Conservation (phyloP, 371 early-diverging fungal genomes). For the Syncephalis fuscata region DNA sequence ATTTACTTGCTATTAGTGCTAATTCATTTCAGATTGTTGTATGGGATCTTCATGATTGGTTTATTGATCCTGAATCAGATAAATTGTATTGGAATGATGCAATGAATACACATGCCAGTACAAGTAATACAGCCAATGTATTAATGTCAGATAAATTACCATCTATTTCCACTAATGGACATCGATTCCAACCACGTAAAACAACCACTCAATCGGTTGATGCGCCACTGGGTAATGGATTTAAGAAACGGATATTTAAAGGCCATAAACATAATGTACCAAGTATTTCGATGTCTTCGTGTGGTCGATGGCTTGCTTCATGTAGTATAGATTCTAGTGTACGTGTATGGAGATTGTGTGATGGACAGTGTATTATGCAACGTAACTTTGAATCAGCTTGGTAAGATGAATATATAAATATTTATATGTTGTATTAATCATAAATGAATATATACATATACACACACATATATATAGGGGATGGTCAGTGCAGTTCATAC, state of each 20-base stretch:
- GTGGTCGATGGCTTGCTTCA: constrained; percentile 33
- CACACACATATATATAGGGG: constrained; percentile 3
- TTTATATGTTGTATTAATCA: not conserved
- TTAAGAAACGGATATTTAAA: not conserved
- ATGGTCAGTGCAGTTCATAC: constrained; percentile 6
- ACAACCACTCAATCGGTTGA: too few relatives aligned
- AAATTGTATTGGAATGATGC: not conserved
- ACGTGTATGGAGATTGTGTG: constrained; percentile 24
- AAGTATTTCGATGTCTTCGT: constrained; percentile 25
- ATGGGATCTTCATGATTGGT: constrained; percentile 16
- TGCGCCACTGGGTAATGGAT: too few relatives aligned
- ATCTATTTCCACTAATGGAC: too few relatives aligned
- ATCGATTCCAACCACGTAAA: too few relatives aligned
- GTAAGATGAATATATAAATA: not conserved
- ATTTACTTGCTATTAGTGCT: constrained; percentile 36
- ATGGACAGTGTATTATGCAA: constrained; percentile 5
- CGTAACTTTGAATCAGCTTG: constrained; percentile 3
- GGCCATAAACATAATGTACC: constrained; percentile 52
- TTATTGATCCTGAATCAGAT: not conserved
- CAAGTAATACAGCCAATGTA: too few relatives aligned
- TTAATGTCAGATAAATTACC: too few relatives aligned
- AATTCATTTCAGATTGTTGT: constrained; percentile 35
- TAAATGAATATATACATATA: not conserved
- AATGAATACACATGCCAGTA: not conserved
- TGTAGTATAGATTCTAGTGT: constrained; percentile 34